Base-by-base conservation (phyloP, 2,329 filamentous ascomycete genomes). In the Fusarium continuum region DNA sequence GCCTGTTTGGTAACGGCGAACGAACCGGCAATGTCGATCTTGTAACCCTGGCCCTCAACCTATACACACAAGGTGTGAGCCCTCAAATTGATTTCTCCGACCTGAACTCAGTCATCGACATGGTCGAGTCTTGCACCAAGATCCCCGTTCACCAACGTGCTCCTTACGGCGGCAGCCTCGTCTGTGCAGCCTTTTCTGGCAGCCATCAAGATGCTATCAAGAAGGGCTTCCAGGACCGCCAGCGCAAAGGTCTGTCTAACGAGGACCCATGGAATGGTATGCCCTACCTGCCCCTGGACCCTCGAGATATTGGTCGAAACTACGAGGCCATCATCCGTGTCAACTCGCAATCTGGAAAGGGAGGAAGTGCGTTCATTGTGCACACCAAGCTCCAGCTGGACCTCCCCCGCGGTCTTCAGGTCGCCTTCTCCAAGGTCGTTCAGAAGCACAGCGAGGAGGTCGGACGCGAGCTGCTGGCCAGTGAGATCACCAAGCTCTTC, bases 271-370 rank as follows among this genome's bases (percentile, higher is more conserved):
- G 94, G 94, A 81, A 91, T 16, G 55, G 55, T 69, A 84, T 97
- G 32, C 94, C 94, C 1, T 98, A 98, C 74, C 88, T 98, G 43
- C 94, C 94, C 11, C 85, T 98, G 70, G 94, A 98, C 73, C 94
- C 94, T 6, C 85, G 91, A 72, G 94, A 98, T 73, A 97, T 98
- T 65, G 94, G 94, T 45, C 88, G 94, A 55, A 97, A 89, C n/a
- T 98, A 98, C 85, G 93, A 98, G 79, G 94, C 94, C 56, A 91
- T 98, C 74, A 98, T 98, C 74, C 91, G 94, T 58, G 94, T 98
- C 85, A 99, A 98, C 82, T 96, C 92, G 16, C 94, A 98, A 76
- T 92, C 88, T 70, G 94, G 94, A 66, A 98, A 99, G 81, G 94
- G 94, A 61, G 95, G 95, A 70, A 89, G 92, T 58, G 93, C 94